Evolutionary conservation across 2,329 filamentous ascomycete species (phyloP), one percentile per base, ranked within the genome.

Genomic region (Pseudogymnoascus sp.): DNA sequence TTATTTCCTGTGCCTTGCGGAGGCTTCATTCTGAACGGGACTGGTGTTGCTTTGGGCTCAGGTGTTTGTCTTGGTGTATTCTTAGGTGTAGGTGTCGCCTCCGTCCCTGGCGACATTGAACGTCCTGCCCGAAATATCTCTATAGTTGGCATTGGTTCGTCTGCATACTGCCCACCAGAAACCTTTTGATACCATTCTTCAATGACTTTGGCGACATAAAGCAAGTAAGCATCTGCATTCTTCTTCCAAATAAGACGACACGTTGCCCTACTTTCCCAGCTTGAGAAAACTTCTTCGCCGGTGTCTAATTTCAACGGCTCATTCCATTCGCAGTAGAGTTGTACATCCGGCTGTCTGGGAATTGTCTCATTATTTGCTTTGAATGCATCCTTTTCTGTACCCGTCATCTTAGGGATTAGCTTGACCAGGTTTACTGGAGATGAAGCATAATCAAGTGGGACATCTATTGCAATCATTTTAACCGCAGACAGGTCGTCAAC

Each of bases 81-180:
- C 12, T 61, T 42, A 60, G 61, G 62, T 52, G 33, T 58, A 21
- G 21, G 10, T 59, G 62, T 60, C 18, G 61, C 60, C 15, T 37
- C 36, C 13, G 62, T 60, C 21, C 48, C 62, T 15, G 36, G 36
- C 36, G 36, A 3, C 36, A 39, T 2, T 39, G n/a, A 39, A 39
- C 36, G 4, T 39, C 36, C 36, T 39, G 36, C 36, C 36, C 36
- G 36, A 39, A 8, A 39, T 39, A 39, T 39, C 36, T 39, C 36
- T 18, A 39, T 39, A 39, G 36, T 39, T 18, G 36, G 36, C 36
- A 39, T 39, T 18, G 36, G 36, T 39, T 39, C 36, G n/a, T 39
- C 36, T 39, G 2, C n/a, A 18, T 39, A 39, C 36, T 39, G 36
- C 36, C 36, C 36, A 39, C 36, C 36, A 39, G 36, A 39, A 9